Base-by-base conservation (phyloP, 1,284 basidiomycete species). In the Lignosus rhinocerotis region DNA sequence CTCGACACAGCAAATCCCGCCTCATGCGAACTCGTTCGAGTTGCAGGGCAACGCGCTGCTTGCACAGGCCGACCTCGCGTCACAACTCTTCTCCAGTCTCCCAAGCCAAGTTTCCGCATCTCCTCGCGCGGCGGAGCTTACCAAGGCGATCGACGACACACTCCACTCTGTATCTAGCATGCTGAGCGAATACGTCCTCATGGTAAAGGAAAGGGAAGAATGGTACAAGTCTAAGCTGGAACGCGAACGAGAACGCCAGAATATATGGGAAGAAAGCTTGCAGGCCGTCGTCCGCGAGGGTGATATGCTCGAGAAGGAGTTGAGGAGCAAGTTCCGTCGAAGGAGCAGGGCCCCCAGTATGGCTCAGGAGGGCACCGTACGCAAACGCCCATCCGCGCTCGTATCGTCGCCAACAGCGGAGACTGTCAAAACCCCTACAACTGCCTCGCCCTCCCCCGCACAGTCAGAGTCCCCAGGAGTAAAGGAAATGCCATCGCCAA, bases 261-360 rank as follows among this genome's bases (percentile, higher is more conserved):
- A 78, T 33, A 79, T 96, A 19, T 98, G 96, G 96, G 95, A 98
- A 74, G 92, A 96, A 73, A 96, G 93, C 72, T 77, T 98, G 69
- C 86, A 90, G 52, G 84, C 86, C 0, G 90, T 97, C 3, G 94
- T 95, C 0, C 80, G 84, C 56, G 93, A 97, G 71, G 94, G 96
- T 42, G 93, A 93, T 64, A 84, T 82, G 31, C 82, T 97, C 47
- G 96, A 98, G 76, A 75, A 78, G 60, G 92, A 94, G 75, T 80
- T 94, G 72, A 85, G 80, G 73, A 81, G 67, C 74, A 75, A 85
- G 52, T 83, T 83, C 53, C 69, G 87, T 66, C 73, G 86, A 17
- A 80, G 84, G 25, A 87, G 85, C 66, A 73, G 80, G 43, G 59
- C 62, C 1, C 59, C 60, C 11, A 64, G 83, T 19, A 63, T 64